phyloP scores from a whole-genome alignment of 331 rosid species.

The Pyrus hybrid region DNA sequence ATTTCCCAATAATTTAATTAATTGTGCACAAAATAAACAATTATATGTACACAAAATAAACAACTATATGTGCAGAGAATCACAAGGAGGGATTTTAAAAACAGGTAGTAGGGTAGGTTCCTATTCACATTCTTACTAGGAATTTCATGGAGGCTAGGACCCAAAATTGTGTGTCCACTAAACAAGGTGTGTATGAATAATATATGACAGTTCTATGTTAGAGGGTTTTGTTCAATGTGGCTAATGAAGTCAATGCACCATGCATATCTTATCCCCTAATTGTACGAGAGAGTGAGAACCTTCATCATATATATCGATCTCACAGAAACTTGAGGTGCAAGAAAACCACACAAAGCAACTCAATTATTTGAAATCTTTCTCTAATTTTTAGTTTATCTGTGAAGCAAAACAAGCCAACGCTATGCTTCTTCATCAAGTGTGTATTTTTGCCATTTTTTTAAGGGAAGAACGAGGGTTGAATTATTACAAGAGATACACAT shows the following conservation, averaged over 20 bases:
- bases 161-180: slow-evolving; percentile 35
- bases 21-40: background rate
- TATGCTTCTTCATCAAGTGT: background rate
- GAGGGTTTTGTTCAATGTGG: slow-evolving; percentile 4
- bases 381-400: background rate
- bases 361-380: background rate
- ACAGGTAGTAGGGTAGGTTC: slow-evolving; percentile 20
- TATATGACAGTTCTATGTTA: slow-evolving; percentile 20
- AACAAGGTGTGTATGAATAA: slow-evolving; percentile 20
- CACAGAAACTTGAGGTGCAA: slow-evolving; percentile 14
- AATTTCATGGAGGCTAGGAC: slow-evolving; percentile 10
- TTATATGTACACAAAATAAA: background rate
- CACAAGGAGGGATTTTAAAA: slow-evolving; percentile 8
- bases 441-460: background rate
- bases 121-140: slow-evolving; percentile 17
- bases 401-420: background rate
- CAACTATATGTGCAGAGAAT: background rate
- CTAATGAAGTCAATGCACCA: slow-evolving; percentile 30
- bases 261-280: slow-evolving; percentile 9
- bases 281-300: slow-evolving; percentile 19
- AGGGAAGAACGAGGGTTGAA: background rate
- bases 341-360: slow-evolving; percentile 7
- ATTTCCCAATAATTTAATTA: background rate
- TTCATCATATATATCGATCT: background rate
- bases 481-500: too few species aligned